Evolutionary conservation across 2,329 filamentous ascomycete genomes (phyloP).

Genomic region (Microsporum ferrugineum): DNA sequence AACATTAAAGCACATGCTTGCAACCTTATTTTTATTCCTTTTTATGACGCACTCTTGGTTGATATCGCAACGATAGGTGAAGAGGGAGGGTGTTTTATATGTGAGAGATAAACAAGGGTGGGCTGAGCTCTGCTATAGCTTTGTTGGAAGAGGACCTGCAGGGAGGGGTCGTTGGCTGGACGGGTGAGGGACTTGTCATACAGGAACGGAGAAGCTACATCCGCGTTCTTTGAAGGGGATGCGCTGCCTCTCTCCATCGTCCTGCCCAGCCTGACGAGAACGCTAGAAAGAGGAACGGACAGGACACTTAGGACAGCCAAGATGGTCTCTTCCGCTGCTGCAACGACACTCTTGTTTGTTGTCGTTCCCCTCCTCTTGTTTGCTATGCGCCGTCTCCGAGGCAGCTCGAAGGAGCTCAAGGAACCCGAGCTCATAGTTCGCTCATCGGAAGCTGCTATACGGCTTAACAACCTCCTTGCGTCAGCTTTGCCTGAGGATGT

Average conservation of each 20-base stretch:
- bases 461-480: constrained; percentile 12
- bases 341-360: not conserved
- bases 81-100: no score
- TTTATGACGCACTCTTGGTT: not conserved
- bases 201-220: no score
- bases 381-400: not conserved
- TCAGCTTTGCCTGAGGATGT: constrained; percentile 12
- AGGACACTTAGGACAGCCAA: not conserved
- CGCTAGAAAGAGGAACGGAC: not conserved
- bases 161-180: no score
- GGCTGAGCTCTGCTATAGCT: not conserved
- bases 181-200: no score
- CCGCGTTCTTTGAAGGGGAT: no score
- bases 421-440: not conserved
- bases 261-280: not conserved
- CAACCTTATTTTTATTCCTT: not conserved
- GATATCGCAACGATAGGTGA: not conserved
- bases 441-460: constrained; percentile 1
- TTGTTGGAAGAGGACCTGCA: no score
- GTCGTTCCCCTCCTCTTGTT: not conserved
- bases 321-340: not conserved
- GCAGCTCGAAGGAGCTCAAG: not conserved
- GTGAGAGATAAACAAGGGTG: not conserved
- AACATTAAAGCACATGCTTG: not conserved
- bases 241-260: no score